Base-by-base conservation (phyloP, 441 rosid species). In the Gossypium schwendimanii region DNA sequence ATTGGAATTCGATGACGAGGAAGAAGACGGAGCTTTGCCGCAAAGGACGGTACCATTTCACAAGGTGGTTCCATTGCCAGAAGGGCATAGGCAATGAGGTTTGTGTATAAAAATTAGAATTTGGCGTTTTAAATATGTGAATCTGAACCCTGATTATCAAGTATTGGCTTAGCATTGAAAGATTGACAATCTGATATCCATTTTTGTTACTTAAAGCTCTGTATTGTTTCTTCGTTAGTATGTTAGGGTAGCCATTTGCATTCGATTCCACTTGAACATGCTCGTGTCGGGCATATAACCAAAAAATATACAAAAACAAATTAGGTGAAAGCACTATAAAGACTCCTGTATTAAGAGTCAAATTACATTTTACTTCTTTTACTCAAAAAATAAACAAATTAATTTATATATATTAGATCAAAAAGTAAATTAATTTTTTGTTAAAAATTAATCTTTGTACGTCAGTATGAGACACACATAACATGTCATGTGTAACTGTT, bases 1-100 rank as follows among this genome's bases (percentile, higher is more conserved):
- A 74, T 83, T 91, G 68, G 98, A 93, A 79, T 93, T 93, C 31
- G 97, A 93, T 23, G 97, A 91, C 11, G 98, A 93, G 1, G 98
- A 93, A 58, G 98, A 93, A 84, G 96, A 93, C 5, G 98, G 97
- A 78, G 85, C 89, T 36, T 75, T 93, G 78, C 98, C 94, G 23
- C 87, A 88, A 81, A 84, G 96, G 81, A 77, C 82, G 1, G 97
- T 93, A 31, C 96, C 97, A 3, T 91, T 87, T 71, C 83, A 87
- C 82, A 90, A 80, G 73, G 97, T 93, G 72, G 96, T 93, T 73
- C 69, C 91, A 20, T 81, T 91, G 73, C 98, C 98, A 1, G 94
- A 87, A 1, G 91, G 91, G 21, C 96, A 87, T 79, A 88, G 94
- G 10, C 95, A 88, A 44, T 91, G 79, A 91, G 60, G 26, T 50